Percentiles rank a stretch among this genome's conserved stretches.
These are phyloP conservation scores for Trichoderma gracile DNA, from an alignment of 2,329 filamentous ascomycete species.

Conservation along the genomic window DNA sequence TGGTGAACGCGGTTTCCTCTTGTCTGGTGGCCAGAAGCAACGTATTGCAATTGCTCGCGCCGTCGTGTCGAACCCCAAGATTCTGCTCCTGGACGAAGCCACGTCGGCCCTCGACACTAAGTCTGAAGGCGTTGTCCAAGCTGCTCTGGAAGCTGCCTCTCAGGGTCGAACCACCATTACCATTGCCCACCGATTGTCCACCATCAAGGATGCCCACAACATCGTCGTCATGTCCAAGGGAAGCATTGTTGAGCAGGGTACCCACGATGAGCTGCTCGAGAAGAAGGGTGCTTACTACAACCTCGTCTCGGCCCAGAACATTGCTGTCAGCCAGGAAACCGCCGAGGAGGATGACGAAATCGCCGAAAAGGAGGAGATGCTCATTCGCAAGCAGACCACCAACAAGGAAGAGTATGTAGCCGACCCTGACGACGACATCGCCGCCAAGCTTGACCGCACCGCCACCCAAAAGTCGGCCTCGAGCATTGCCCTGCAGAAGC, in stretches of 20 bases:
- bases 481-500: constrained; percentile 65
- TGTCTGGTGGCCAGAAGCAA: constrained; percentile 96
- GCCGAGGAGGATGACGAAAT: constrained; percentile 53
- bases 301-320: constrained; percentile 85
- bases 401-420: constrained; percentile 47
- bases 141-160: constrained; percentile 82
- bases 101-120: constrained; percentile 93
- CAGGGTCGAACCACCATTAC: constrained; percentile 90
- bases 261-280: constrained; percentile 76
- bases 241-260: constrained; percentile 86
- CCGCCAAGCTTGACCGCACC: constrained; percentile 57
- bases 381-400: constrained; percentile 50
- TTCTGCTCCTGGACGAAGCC: constrained; percentile 91
- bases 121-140: constrained; percentile 91
- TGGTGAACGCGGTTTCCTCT: constrained; percentile 86
- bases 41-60: constrained; percentile 92
- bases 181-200: constrained; percentile 92
- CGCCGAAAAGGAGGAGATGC: constrained; percentile 52
- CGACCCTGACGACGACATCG: constrained; percentile 65
- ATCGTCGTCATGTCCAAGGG: constrained; percentile 91
- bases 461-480: constrained; percentile 63
- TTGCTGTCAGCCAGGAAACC: constrained; percentile 62
- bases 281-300: constrained; percentile 73
- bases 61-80: constrained; percentile 86
- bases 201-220: constrained; percentile 90